A percentile compares a stretch with the other conserved stretches of the same genome.
Evolutionary conservation across 306 rosid species (phyloP).

Genomic region (Vicia faba): DNA sequence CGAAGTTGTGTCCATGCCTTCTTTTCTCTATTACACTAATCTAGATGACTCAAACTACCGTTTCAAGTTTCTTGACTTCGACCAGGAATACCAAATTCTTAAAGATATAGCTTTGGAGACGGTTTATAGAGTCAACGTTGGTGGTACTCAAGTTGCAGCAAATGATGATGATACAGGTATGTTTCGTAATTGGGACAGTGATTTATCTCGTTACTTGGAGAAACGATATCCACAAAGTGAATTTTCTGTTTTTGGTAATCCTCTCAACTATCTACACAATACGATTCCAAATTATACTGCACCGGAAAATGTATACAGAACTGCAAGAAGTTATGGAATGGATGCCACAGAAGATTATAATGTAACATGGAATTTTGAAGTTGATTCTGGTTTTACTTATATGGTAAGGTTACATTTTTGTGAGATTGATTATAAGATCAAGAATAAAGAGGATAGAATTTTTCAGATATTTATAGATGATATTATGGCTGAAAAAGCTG

Average conservation of each 20-base stretch:
- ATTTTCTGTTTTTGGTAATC: fast-evolving
- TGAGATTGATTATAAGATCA: neutral
- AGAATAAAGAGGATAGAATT: fast-evolving
- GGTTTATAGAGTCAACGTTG: too few species aligned
- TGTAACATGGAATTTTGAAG: conserved; percentile 26
- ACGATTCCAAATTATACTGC: neutral
- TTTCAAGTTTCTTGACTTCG: fast-evolving
- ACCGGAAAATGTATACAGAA: neutral
- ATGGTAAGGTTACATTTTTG: conserved; percentile 37
- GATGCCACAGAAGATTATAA: neutral
- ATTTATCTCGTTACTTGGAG: neutral
- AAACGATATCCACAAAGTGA: fast-evolving
- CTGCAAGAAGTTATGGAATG: conserved; percentile 12
- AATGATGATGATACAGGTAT: neutral
- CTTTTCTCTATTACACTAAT: conserved; percentile 42
- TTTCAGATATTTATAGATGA: conserved; percentile 31
- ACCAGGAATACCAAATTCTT: too few species aligned
- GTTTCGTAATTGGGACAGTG: conserved; percentile 10
- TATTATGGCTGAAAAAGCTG: fast-evolving
- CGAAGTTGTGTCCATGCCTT: conserved; percentile 66
- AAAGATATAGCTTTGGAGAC: too few species aligned
- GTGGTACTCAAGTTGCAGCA: too few species aligned
- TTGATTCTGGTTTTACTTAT: neutral
- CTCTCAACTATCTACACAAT: neutral
- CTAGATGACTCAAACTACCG: neutral